These are phyloP conservation scores for Omphalotus guepiniiformis DNA, from an alignment of 768 basidiomycete species.

Conservation along the genomic window DNA sequence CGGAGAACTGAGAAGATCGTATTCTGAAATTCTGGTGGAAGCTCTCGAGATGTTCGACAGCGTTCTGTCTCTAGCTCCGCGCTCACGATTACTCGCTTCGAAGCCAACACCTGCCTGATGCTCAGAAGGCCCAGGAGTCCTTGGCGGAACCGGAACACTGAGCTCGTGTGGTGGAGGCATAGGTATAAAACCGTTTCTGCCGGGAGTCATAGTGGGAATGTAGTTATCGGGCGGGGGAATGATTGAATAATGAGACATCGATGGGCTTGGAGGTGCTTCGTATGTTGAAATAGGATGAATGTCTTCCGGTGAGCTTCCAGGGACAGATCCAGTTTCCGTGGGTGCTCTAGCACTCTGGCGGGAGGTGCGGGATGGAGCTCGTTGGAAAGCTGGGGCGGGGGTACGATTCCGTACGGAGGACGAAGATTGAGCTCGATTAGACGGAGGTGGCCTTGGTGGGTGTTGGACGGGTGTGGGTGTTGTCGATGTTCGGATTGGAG, in stretches of 20 bases:
- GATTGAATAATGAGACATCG: neutral
- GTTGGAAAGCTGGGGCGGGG: neutral
- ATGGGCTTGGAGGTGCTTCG: neutral
- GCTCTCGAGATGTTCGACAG: constrained; percentile 2
- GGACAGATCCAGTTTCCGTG: neutral
- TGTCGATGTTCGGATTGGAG: too few species aligned
- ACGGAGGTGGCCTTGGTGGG: neutral
- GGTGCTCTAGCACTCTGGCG: neutral
- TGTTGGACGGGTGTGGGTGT: neutral
- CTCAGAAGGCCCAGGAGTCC: constrained; percentile 1
- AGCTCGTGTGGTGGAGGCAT: constrained; percentile 4
- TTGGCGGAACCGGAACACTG: neutral
- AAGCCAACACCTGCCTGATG: neutral
- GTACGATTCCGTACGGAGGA: neutral
- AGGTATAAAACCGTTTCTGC: neutral
- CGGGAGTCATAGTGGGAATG: constrained; percentile 6
- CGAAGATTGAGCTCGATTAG: constrained; percentile 2
- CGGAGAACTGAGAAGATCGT: constrained; percentile 8
- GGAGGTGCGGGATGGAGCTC: neutral
- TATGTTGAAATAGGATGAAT: constrained; percentile 1
- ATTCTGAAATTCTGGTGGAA: constrained; percentile 8
- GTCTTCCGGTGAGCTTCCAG: constrained; percentile 1
- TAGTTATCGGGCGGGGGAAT: constrained; percentile 8
- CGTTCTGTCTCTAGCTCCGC: neutral
- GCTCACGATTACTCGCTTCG: neutral